Evolutionary conservation across 163 green algal genomes (phyloP).

Genomic region (Coccomyxa subellipsoidea): DNA sequence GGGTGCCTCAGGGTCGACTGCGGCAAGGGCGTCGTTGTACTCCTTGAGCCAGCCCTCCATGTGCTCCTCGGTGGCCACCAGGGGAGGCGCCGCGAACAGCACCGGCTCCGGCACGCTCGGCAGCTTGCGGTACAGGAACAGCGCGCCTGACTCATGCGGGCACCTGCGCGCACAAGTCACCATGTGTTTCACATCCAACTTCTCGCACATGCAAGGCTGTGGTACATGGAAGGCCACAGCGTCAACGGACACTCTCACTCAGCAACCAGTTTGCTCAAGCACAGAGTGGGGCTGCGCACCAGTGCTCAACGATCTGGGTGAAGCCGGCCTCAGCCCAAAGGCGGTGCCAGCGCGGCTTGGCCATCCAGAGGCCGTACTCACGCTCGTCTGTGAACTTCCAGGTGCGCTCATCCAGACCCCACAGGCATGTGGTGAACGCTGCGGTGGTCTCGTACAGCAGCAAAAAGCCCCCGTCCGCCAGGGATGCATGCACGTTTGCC

Average conservation of each 20-base stretch:
- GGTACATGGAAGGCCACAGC: no score
- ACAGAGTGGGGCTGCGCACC: no score
- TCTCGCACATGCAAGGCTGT: no score
- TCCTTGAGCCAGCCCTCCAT: constrained; percentile 2
- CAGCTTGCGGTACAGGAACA: constrained; percentile 20
- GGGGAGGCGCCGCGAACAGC: not conserved
- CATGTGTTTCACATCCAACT: no score
- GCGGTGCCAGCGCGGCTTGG: not conserved
- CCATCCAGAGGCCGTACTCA: constrained; percentile 6
- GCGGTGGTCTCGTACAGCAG: constrained; percentile 7
- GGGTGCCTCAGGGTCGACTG: not conserved
- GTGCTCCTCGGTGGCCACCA: not conserved
- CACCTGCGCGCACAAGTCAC: not conserved
- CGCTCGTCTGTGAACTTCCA: constrained; percentile 14
- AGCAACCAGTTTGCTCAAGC: no score
- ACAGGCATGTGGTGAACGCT: not conserved
- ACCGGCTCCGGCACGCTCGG: not conserved
- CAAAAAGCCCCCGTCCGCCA: constrained; percentile 8
- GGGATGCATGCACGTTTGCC: not conserved
- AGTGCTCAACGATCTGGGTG: not conserved
- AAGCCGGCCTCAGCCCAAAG: constrained; percentile 11
- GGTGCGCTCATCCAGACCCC: constrained; percentile 1
- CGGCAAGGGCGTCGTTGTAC: not conserved
- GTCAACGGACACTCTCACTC: no score
- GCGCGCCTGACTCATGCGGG: not conserved